Evolutionary conservation across 2,329 filamentous ascomycete species (phyloP), one percentile per base, ranked within the genome.

Genomic region (Hypoxylon sp.): DNA sequence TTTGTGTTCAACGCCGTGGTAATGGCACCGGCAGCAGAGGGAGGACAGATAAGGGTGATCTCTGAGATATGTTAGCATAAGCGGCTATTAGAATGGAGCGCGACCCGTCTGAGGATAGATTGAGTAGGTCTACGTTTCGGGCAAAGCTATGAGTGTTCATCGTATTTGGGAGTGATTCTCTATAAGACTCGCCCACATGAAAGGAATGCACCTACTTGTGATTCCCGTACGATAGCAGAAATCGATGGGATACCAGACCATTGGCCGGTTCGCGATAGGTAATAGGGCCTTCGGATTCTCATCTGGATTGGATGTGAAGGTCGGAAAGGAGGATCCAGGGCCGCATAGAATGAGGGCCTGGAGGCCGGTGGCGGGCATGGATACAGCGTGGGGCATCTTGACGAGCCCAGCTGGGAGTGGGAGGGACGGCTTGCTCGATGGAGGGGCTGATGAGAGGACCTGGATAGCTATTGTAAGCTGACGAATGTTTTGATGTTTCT

Each of bases 231-330:
- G 88, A 75, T 93, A 91, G 79, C 92, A 95, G 80, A 93, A 95
- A 73, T 95, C 92, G 40, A 96, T 86, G 4, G 92, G 90, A 77
- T 96, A 96, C 91, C 93, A 95, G 46, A 96, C 90, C 92, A 96
- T 96, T 1, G 92, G 92, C 71, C 92, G 81, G 77, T 96, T 96
- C 33, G 92, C 92, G 64, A 96, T 91, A 4, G 92, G 92, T 6
- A 96, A 80, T 20, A 96, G 85, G 8, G 92, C 92, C 79, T 96
- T 96, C 8, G 92, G 92, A 65, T 92, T 89, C 75, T 94, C 90
- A 79, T 91, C 89, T 4, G 92, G 90, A 66, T 90, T 92, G 2
- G 91, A 89, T 1, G 91, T 94, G 76, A 96, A 95, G 0, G 92
- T 95, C 46, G 91, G 89, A 71, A 96, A 91, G 0, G 91, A 93